Percentiles rank a stretch among this genome's conserved stretches.
Conservation (phyloP, 2,329 filamentous ascomycete species). For the Volutella citrinella region DNA sequence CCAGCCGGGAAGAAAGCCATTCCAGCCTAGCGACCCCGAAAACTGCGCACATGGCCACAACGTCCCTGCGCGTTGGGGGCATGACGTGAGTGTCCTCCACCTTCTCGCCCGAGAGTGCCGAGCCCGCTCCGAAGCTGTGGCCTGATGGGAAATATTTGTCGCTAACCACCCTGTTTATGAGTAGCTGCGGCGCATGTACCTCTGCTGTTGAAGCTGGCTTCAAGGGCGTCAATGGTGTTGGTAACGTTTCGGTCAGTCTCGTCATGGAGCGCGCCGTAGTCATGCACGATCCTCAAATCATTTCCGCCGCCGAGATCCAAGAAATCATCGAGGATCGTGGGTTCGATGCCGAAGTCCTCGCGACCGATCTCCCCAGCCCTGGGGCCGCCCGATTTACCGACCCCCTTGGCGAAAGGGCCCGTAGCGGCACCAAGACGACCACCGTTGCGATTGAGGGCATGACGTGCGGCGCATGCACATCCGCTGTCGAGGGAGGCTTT, state of each 20-base stretch:
- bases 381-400: slow-evolving; percentile 37
- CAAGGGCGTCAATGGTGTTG: slow-evolving; percentile 75
- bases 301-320: slow-evolving; percentile 72
- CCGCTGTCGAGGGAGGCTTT: slow-evolving; percentile 78
- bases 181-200: slow-evolving; percentile 88
- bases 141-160: slow-evolving; percentile 10
- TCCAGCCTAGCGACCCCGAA: slow-evolving; percentile 19
- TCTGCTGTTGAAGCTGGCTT: slow-evolving; percentile 94
- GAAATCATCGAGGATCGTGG: slow-evolving; percentile 90
- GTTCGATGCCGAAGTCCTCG: slow-evolving; percentile 87
- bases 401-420: slow-evolving; percentile 35
- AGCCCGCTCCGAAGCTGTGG: slow-evolving; percentile 6
- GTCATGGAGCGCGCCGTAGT: slow-evolving; percentile 96
- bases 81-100: slow-evolving; percentile 61
- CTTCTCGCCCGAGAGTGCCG: slow-evolving; percentile 15
- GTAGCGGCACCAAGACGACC: slow-evolving; percentile 56
- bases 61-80: slow-evolving; percentile 84
- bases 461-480: slow-evolving; percentile 89
- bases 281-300: slow-evolving; percentile 74
- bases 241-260: slow-evolving; percentile 84
- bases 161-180: slow-evolving; percentile 43
- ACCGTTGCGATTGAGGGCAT: slow-evolving; percentile 81
- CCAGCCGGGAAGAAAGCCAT: slow-evolving; percentile 33
- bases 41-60: slow-evolving; percentile 75
- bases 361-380: slow-evolving; percentile 68